Percentiles rank a stretch among this genome's conserved stretches.
Conservation (phyloP, 352 stramenopile genomes). For the Phytophthora quininea region DNA sequence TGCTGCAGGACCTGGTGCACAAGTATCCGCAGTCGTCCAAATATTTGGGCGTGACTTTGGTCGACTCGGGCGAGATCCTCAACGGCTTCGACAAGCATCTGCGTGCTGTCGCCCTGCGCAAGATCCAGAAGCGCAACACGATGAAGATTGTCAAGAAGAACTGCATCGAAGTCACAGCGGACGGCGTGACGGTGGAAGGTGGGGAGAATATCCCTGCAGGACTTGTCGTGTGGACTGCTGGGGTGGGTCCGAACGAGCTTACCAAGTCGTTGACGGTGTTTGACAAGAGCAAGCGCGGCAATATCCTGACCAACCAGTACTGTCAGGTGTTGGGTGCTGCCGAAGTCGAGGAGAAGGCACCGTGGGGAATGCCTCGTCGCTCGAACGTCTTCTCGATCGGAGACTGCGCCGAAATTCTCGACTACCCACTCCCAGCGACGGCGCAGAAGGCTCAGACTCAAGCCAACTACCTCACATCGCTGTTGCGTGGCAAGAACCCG, state of each 20-base stretch:
- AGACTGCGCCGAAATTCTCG: slow-evolving; percentile 90
- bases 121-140: slow-evolving; percentile 70
- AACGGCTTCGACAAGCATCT: slow-evolving; percentile 68
- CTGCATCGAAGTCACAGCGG: slow-evolving; percentile 57
- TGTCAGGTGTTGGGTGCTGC: slow-evolving; percentile 67
- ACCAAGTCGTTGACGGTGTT: slow-evolving; percentile 68
- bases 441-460: slow-evolving; percentile 90
- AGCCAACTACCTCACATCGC: slow-evolving; percentile 55
- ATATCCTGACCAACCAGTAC: slow-evolving; percentile 82
- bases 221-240: slow-evolving; percentile 77
- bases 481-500: slow-evolving; percentile 59
- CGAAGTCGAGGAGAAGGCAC: slow-evolving; percentile 49
- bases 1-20: slow-evolving; percentile 89
- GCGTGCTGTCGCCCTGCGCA: slow-evolving; percentile 66
- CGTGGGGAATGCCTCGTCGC: slow-evolving; percentile 57
- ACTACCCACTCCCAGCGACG: slow-evolving; percentile 89
- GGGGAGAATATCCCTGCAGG: slow-evolving; percentile 68
- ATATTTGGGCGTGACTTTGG: slow-evolving; percentile 62
- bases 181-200: slow-evolving; percentile 61
- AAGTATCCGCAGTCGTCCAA: slow-evolving; percentile 77
- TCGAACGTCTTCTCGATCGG: slow-evolving; percentile 94
- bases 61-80: slow-evolving; percentile 72
- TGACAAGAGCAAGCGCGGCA: slow-evolving; percentile 74
- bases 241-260: slow-evolving; percentile 74
- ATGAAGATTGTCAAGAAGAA: slow-evolving; percentile 82